Evolutionary conservation across 768 basidiomycete genomes (phyloP), one percentile per base, ranked within the genome.

Genomic region (Nidula microcarpa): DNA sequence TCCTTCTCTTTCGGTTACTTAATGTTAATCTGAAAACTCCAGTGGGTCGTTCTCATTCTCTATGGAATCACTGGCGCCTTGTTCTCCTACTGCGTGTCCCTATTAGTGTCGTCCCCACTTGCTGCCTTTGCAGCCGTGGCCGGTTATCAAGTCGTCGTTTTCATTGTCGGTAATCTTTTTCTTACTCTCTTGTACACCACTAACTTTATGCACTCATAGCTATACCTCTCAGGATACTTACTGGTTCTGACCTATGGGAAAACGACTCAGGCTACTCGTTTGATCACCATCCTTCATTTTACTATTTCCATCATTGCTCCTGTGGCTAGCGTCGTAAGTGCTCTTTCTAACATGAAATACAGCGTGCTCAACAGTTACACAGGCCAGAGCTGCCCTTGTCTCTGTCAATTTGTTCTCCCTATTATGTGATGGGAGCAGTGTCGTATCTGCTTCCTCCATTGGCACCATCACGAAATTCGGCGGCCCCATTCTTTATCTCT

Each of bases 121-220:
- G 84, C 86, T 3, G 84, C 88, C 2, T 91, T 91, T 57, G 88
- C 90, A 0, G 69, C 77, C 5, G 79, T 84, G 11, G 89, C 89
- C 4, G 88, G 81, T 13, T 88, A 86, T 61, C 87, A 91, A 57
- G 76, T 89, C 41, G 66, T 91, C 51, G 79, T 89, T 67, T 90
- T 83, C 62, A 60, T 87, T 41, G 86, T 90, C 64, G 65, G 86
- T 77, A 46, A 17, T 49, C 23, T 33, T 34, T 23, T 37, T 47
- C 7, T 50, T 14, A 30, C 8, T n/a, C 32, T 17, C 18, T 14
- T 37, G 16, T 5, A 7, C 36, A 10, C 17, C 32, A 32, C 44
- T 47, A 43, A 5, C 8, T 52, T 51, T 17, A 58, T 46, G 51
- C 44, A 9, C 37, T 17, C 37, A 18, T 45, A 88, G 86, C 59